phyloP scores from a whole-genome alignment of 2,329 filamentous ascomycete species.

The Penicillium sp. region DNA sequence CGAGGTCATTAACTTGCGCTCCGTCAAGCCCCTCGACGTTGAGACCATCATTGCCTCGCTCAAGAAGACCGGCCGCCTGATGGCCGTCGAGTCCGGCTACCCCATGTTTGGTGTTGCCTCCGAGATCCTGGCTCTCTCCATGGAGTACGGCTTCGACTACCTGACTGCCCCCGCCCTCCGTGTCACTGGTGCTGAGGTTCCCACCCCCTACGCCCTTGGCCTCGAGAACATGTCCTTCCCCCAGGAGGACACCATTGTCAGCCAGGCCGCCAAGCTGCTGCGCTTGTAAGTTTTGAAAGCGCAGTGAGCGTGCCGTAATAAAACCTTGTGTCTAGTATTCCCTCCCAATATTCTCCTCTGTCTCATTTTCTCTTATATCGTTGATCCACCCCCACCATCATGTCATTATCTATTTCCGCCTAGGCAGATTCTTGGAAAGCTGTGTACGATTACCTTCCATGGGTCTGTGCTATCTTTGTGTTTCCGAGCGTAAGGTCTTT shows the following conservation, averaged over 20 bases:
- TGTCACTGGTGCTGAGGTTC: constrained; percentile 95
- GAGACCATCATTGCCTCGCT: constrained; percentile 94
- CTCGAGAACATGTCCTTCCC: constrained; percentile 97
- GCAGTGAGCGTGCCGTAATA: constrained; percentile 29
- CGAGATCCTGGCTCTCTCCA: constrained; percentile 89
- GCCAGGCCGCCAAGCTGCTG: constrained; percentile 87
- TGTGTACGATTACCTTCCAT: constrained; percentile 29
- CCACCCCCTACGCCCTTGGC: constrained; percentile 90
- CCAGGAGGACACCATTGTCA: constrained; percentile 80
- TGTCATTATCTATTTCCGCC: constrained; percentile 27
- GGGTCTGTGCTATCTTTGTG: constrained; percentile 14
- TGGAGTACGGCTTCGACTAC: constrained; percentile 99
- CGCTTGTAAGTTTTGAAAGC: constrained; percentile 59
- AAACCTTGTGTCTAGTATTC: constrained; percentile 39
- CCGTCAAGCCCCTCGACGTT: constrained; percentile 93
- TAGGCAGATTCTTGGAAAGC: constrained; percentile 30
- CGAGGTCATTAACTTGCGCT: constrained; percentile 97
- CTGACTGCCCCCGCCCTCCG: constrained; percentile 90
- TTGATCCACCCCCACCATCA: constrained; percentile 23
- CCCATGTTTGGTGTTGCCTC: constrained; percentile 90
- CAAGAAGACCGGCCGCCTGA: constrained; percentile 95
- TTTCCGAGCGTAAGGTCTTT: constrained; percentile 21
- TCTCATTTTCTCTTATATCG: constrained; percentile 21
- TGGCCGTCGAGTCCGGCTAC: constrained; percentile 94
- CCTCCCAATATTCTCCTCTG: constrained; percentile 21